phyloP scores from a whole-genome alignment of 345 rosid genomes.

The Aegle marmelos region DNA sequence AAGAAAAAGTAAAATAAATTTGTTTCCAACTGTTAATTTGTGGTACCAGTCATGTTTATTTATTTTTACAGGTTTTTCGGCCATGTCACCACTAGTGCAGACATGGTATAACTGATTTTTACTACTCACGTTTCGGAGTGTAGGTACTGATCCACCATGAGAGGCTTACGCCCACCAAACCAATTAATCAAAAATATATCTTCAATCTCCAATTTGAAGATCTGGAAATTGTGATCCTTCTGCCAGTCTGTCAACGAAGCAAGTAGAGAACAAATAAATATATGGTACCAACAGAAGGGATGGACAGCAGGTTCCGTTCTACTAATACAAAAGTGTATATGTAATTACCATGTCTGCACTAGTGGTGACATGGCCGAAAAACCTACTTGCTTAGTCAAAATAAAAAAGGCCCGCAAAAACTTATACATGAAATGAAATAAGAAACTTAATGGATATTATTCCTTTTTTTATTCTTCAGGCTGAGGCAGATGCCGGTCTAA shows the following conservation, averaged over 20 bases:
- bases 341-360: too few species aligned
- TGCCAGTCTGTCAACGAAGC: conserved; percentile 71
- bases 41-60: background rate
- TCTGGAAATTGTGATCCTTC: conserved; percentile 54
- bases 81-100: background rate
- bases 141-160: conserved; percentile 73
- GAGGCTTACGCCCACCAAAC: conserved; percentile 93
- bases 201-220: conserved; percentile 69
- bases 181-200: conserved; percentile 81
- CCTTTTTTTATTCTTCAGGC: background rate
- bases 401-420: background rate
- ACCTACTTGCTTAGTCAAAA: conserved; percentile 36
- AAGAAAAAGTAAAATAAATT: background rate
- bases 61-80: background rate
- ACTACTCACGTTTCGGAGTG: conserved; percentile 54
- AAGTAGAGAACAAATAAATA: background rate
- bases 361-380: too few species aligned
- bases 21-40: background rate
- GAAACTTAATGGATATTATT: background rate
- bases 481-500: too few species aligned
- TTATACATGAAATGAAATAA: background rate
- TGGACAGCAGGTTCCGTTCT: background rate
- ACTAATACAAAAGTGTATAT: background rate
- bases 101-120: background rate
- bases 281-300: background rate